A percentile compares a stretch with the other conserved stretches of the same genome.
phyloP scores from a whole-genome alignment of 2,329 filamentous ascomycete species.

The Thielaviopsis euricoi region DNA sequence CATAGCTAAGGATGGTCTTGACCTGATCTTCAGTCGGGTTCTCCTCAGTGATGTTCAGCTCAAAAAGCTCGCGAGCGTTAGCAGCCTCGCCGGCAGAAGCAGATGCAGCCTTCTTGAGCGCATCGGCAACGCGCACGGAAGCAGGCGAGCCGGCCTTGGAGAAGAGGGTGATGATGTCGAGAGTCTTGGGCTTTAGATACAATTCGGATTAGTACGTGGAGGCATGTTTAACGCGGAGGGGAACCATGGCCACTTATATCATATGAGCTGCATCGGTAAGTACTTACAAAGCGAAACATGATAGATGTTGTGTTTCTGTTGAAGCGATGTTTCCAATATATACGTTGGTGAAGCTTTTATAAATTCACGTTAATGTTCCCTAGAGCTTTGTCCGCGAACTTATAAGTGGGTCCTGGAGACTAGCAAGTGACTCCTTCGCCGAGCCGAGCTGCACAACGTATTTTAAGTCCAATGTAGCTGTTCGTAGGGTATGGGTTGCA shows the following conservation, averaged over 20 bases:
- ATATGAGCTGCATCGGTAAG: conserved; percentile 12
- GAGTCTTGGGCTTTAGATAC: conserved; percentile 47
- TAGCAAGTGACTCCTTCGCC: background rate
- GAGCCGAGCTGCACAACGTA: background rate
- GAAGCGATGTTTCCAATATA: background rate
- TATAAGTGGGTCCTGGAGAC: background rate
- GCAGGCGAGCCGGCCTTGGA: conserved; percentile 62
- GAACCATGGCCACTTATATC: background rate
- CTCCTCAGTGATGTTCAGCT: conserved; percentile 69
- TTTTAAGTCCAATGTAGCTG: background rate
- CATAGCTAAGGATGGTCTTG: conserved; percentile 68
- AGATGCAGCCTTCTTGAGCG: conserved; percentile 56
- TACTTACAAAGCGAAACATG: conserved; percentile 34
- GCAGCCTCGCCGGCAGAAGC: conserved; percentile 22
- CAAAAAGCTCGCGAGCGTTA: conserved; percentile 50
- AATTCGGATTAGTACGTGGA: background rate
- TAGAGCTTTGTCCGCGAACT: background rate
- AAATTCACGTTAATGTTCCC: background rate
- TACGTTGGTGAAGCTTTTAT: background rate
- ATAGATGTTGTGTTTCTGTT: conserved; percentile 12
- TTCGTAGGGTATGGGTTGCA: background rate
- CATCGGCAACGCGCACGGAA: conserved; percentile 54
- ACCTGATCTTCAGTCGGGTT: conserved; percentile 71
- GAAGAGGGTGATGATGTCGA: conserved; percentile 92
- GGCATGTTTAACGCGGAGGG: background rate